Percentiles rank a stretch among this genome's conserved stretches.
Conservation (phyloP, 768 basidiomycete genomes). For the Lactarius hatsudake region DNA sequence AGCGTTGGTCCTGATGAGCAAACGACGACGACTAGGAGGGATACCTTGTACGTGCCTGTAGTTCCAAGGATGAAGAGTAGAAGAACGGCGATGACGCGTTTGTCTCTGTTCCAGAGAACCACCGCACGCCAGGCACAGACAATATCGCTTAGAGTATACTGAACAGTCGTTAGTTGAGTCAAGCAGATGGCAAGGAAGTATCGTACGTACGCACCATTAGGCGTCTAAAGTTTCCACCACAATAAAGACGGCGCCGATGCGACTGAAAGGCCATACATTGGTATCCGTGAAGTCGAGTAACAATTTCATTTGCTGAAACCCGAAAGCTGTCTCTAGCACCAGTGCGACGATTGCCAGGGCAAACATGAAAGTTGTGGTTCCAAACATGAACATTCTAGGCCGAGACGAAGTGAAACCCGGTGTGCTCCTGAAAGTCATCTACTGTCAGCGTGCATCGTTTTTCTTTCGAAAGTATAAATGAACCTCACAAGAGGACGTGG, state of each 20-base stretch:
- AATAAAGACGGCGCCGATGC: no score
- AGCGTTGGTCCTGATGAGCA: no score
- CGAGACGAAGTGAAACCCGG: not conserved
- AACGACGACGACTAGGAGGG: no score
- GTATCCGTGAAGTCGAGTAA: no score
- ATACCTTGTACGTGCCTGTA: not conserved
- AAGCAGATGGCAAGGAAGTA: not conserved
- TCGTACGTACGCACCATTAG: not conserved
- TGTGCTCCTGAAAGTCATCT: not conserved
- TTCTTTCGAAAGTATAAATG: not conserved
- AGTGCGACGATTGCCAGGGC: not conserved
- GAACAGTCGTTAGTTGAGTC: not conserved
- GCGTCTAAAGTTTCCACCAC: not conserved
- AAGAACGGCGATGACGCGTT: not conserved
- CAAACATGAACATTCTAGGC: not conserved
- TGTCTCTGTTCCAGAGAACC: slow-evolving; percentile 1
- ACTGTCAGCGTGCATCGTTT: no score
- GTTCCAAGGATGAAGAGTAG: not conserved
- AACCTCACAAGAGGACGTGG: not conserved
- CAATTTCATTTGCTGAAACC: not conserved
- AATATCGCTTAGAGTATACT: slow-evolving; percentile 1
- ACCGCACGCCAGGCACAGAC: slow-evolving; percentile 1
- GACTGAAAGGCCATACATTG: not conserved
- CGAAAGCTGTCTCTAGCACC: not conserved
- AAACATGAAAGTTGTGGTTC: slow-evolving; percentile 1